Evolutionary conservation across 805 yeast species (phyloP).

Genomic region (Ogataea philodendri): DNA sequence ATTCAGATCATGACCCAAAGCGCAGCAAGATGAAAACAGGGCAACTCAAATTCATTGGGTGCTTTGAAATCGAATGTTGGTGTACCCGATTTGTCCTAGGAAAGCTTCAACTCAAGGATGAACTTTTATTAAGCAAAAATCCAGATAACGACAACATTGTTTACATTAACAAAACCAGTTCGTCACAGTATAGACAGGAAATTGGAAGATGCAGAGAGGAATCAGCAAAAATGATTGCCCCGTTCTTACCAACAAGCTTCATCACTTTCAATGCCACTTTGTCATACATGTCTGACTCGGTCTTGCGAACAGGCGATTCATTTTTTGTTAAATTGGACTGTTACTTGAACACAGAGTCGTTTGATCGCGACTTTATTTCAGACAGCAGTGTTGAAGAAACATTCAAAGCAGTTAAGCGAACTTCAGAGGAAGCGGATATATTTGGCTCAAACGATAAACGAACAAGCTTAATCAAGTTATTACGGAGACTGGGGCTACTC

Average conservation of each 20-base stretch:
- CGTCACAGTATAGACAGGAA: constrained; percentile 41
- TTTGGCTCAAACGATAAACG: constrained; percentile 6
- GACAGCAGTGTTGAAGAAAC: constrained; percentile 24
- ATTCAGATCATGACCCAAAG: too few species aligned
- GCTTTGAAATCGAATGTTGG: constrained; percentile 61
- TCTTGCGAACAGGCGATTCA: constrained; percentile 72
- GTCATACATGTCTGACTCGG: constrained; percentile 50
- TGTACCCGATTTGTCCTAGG: constrained; percentile 63
- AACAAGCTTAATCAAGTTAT: constrained; percentile 14
- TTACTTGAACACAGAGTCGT: constrained; percentile 37
- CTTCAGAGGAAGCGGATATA: too few species aligned
- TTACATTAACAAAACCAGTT: constrained; percentile 24
- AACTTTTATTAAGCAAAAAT: constrained; percentile 19
- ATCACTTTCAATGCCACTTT: constrained; percentile 57
- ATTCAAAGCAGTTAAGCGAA: too few species aligned
- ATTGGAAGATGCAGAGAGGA: constrained; percentile 76
- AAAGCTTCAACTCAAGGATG: constrained; percentile 45
- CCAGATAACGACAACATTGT: constrained; percentile 25
- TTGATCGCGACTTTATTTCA: constrained; percentile 39
- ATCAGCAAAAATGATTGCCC: constrained; percentile 61
- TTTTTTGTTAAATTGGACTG: constrained; percentile 70
- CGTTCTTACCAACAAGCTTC: constrained; percentile 55
- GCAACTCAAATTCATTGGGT: constrained; percentile 58
- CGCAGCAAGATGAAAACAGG: too few species aligned
- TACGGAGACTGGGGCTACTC: constrained; percentile 18